Conservation (phyloP, 495 filamentous ascomycete species). For the Lindgomyces ingoldianus region DNA sequence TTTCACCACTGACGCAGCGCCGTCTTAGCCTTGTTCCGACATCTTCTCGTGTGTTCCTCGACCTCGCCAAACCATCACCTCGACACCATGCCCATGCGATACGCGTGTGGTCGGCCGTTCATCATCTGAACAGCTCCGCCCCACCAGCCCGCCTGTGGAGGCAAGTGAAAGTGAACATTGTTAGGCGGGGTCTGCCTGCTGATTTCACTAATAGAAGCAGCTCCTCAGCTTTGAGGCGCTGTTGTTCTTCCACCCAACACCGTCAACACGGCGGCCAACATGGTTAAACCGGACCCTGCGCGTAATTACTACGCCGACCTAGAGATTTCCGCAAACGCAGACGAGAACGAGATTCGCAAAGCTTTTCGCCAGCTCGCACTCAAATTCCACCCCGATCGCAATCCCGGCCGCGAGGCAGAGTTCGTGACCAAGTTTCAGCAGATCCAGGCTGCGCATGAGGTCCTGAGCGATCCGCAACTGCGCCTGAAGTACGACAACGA, state of each 20-base stretch:
- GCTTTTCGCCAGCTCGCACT: conserved; percentile 84
- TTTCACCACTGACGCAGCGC: not conserved
- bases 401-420: conserved; percentile 76
- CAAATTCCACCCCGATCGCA: conserved; percentile 86
- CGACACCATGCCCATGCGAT: conserved; percentile 8
- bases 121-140: conserved; percentile 31
- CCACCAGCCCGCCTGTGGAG: not conserved
- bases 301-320: conserved; percentile 87
- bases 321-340: conserved; percentile 63
- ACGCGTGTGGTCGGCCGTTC: conserved; percentile 2
- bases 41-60: not conserved
- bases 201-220: not conserved
- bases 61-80: not conserved
- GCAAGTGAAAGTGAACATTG: not conserved
- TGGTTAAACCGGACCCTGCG: conserved; percentile 41
- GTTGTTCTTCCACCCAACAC: not conserved
- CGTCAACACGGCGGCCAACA: conserved; percentile 26
- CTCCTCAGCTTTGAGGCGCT: not conserved
- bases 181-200: conserved; percentile 17
- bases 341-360: conserved; percentile 74
- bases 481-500: conserved; percentile 77
- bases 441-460: conserved; percentile 83
- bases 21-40: not conserved
- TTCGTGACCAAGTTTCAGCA: conserved; percentile 78
- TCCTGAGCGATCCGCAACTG: conserved; percentile 67